These are phyloP conservation scores for Bipolaris sorokiniana DNA, from an alignment of 2,329 filamentous ascomycete genomes.

Conservation along the genomic window DNA sequence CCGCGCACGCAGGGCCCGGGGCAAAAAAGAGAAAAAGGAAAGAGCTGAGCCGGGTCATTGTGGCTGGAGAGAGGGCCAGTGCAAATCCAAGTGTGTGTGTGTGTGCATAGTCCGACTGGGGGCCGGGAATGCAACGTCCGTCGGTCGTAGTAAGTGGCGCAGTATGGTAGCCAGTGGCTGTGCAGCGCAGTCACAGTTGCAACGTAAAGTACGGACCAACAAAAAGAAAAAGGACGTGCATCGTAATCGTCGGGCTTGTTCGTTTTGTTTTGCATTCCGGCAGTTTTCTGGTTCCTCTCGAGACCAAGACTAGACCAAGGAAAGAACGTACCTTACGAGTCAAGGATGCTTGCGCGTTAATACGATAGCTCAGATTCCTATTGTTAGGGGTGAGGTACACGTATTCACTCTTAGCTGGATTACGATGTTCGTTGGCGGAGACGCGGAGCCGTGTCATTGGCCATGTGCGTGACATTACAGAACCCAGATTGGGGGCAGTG, in stretches of 20 bases:
- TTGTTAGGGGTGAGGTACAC: not conserved
- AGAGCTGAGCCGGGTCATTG: not conserved
- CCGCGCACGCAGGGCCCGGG: no score
- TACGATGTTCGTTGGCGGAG: not conserved
- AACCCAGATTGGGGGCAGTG: not conserved
- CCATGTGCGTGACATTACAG: not conserved
- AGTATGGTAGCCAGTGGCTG: no score
- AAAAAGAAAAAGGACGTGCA: not conserved
- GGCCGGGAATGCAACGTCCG: not conserved
- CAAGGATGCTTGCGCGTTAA: not conserved
- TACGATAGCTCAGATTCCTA: not conserved
- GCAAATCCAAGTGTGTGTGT: not conserved
- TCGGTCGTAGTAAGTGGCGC: no score
- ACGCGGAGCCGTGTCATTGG: not conserved
- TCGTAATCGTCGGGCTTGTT: no score
- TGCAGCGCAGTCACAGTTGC: no score
- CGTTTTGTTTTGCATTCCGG: no score
- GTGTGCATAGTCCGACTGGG: not conserved
- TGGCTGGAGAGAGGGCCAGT: not conserved
- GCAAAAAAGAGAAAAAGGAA: not conserved
- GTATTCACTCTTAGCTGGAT: not conserved
- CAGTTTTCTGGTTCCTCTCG: no score
- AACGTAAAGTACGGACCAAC: no score
- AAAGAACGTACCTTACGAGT: not conserved
- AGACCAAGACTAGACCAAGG: not conserved